These are phyloP conservation scores for Asterella californica DNA, from an alignment of 225 moss, liverwort and hornwort species.

Conservation along the genomic window DNA sequence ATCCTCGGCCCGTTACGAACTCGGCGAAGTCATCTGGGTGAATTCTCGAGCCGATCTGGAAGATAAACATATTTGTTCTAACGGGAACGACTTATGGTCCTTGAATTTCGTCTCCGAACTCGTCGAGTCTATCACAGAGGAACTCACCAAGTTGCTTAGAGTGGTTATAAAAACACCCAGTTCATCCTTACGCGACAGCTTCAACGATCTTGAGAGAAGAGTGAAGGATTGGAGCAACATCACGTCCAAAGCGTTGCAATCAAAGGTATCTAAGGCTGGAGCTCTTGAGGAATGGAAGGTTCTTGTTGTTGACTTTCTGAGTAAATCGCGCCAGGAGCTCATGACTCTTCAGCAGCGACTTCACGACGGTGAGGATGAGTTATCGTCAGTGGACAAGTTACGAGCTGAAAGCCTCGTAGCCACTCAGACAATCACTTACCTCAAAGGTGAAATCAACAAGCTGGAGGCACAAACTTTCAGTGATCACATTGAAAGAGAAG, in stretches of 20 bases:
- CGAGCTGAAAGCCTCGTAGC: slow-evolving; percentile 44
- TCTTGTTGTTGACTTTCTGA: slow-evolving; percentile 40
- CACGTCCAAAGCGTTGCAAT: slow-evolving; percentile 34
- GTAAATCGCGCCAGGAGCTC: slow-evolving; percentile 47
- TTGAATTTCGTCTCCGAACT: slow-evolving; percentile 27
- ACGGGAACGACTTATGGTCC: slow-evolving; percentile 33
- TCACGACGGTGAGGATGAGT: slow-evolving; percentile 43
- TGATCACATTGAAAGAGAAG: slow-evolving; percentile 45
- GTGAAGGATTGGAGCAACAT: slow-evolving; percentile 44
- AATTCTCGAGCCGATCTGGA: slow-evolving; percentile 28
- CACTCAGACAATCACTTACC: slow-evolving; percentile 31
- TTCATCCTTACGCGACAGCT: slow-evolving; percentile 24
- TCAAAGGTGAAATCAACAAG: slow-evolving; percentile 47
- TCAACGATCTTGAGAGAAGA: slow-evolving; percentile 29
- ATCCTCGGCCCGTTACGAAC: slow-evolving; percentile 18
- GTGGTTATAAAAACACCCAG: slow-evolving; percentile 26
- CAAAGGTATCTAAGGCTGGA: slow-evolving; percentile 32
- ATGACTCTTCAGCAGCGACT: slow-evolving; percentile 40
- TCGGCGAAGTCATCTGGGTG: slow-evolving; percentile 3
- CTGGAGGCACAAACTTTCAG: slow-evolving; percentile 42
- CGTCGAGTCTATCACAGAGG: slow-evolving; percentile 51
- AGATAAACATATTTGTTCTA: slow-evolving; percentile 43
- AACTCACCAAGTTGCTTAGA: slow-evolving; percentile 43
- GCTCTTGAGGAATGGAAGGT: slow-evolving; percentile 45
- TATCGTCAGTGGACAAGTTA: slow-evolving; percentile 41